Percentiles rank a stretch among this genome's conserved stretches.
Evolutionary conservation across 495 filamentous ascomycete genomes (phyloP).

Genomic region (Xylaria telfairii): DNA sequence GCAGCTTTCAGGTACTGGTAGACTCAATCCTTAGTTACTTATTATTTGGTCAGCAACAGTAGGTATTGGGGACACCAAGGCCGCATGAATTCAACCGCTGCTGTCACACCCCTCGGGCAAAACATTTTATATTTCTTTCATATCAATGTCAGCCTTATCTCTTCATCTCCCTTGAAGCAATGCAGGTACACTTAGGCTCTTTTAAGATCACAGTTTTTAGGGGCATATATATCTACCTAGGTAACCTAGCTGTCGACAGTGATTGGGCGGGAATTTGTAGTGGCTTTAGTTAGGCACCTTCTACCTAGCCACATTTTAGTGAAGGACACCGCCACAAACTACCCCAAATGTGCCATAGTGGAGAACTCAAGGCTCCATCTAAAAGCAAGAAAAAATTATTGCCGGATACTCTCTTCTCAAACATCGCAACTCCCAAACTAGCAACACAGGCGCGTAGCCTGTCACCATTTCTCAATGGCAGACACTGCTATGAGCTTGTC

Average conservation of each 20-base stretch:
- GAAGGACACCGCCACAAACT: neutral
- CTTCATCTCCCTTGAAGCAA: neutral
- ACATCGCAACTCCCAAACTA: neutral
- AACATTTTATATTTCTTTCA: neutral
- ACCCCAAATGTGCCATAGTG: neutral
- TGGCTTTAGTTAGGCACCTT: neutral
- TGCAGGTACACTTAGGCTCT: neutral
- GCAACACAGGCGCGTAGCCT: slow-evolving; percentile 60
- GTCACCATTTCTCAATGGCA: slow-evolving; percentile 63
- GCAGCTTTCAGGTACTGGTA: neutral
- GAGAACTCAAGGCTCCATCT: slow-evolving; percentile 4
- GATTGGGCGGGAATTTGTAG: slow-evolving; percentile 11
- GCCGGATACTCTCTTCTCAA: slow-evolving; percentile 6
- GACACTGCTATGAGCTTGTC: slow-evolving; percentile 32
- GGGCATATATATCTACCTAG: too few species aligned
- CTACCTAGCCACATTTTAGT: neutral
- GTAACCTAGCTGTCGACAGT: too few species aligned
- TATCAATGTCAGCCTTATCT: neutral
- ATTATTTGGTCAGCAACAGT: neutral
- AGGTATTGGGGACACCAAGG: neutral
- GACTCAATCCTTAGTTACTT: neutral
- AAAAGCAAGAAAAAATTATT: slow-evolving; percentile 27
- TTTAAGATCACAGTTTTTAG: neutral
- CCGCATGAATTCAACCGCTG: slow-evolving; percentile 4
- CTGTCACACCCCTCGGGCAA: slow-evolving; percentile 2